Base-by-base conservation (phyloP, 2,329 filamentous ascomycete species). In the Lachnellula cervina region DNA sequence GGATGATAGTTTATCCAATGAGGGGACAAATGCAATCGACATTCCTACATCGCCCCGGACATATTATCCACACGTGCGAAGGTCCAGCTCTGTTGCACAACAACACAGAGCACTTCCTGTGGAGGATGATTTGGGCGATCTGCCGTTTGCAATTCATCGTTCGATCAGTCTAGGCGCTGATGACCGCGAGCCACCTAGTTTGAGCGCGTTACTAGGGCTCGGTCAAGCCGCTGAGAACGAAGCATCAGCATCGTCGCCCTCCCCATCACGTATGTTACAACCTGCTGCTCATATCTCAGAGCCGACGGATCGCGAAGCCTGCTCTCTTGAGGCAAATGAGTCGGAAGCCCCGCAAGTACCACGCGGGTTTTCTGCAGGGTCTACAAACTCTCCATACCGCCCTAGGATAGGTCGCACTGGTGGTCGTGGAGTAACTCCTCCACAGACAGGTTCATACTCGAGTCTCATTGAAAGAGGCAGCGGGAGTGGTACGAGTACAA, bases 1-100 rank as follows among this genome's bases (percentile, higher is more conserved):
- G 4, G 64, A 64, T 45, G 65, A 65, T 49, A 62, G 64, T 35
- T 55, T 70, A 14, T 57, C 73, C 28, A 78, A 74, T 11, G 74
- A 76, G 51, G 81, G 80, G 3, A 82, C 82, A 0, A 84, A 77
- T 19, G 86, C 86, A 1, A 90, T 90, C 53, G 85, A 89, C 60
- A 90, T 90, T 43, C 87, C 87, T 0, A 76, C 86, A 1, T 90
- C 87, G 0, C 88, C 88, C 3, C 79, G 86, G 49, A 75, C 77
- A 61, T 73, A 74, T 32, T 76, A 74, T 32, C 75, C 75, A 3
- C 77, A 81, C 59, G 77, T 76, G 46, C 76, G 87, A 52, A 77
- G 86, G n/a, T 83, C 86, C 1, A 89, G 84, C 69, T 89, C 87
- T 2, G 85, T 83, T 6, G 84, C 82, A 3, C 84, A 87, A 61